Percentiles rank a stretch among this genome's conserved stretches.
phyloP scores from a whole-genome alignment of 257 asterid species.

The Solanum chiquidenum region DNA sequence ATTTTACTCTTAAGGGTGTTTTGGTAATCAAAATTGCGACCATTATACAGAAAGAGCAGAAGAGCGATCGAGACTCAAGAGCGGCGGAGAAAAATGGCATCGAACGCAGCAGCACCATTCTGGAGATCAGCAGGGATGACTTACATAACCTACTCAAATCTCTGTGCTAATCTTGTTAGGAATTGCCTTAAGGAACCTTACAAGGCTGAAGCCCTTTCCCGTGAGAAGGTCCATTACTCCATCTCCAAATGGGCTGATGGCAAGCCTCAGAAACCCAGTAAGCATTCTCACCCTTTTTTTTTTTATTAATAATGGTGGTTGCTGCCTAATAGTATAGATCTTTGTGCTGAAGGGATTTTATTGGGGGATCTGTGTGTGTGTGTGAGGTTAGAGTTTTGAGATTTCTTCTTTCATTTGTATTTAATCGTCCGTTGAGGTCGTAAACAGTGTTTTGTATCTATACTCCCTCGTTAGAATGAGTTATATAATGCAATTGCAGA shows the following conservation, averaged over 20 bases:
- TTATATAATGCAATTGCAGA: background rate
- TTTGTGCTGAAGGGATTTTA: background rate
- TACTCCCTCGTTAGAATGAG: background rate
- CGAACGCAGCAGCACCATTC: conserved; percentile 50
- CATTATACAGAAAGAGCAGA: background rate
- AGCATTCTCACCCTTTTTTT: no score
- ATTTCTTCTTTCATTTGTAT: background rate
- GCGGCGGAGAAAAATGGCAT: conserved; percentile 31
- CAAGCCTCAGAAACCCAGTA: conserved; percentile 8
- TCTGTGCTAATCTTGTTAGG: conserved; percentile 78
- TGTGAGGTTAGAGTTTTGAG: background rate
- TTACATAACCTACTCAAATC: conserved; percentile 71
- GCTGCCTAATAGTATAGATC: background rate
- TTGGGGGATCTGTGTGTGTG: background rate
- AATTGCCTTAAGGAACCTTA: conserved; percentile 14
- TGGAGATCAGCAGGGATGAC: conserved; percentile 74
- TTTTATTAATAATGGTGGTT: background rate
- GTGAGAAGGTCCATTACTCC: conserved; percentile 8
- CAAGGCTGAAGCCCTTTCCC: background rate
- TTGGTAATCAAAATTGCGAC: background rate
- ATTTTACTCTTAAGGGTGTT: background rate
- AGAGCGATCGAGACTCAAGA: background rate
- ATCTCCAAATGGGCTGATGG: background rate
- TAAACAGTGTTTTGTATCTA: background rate
- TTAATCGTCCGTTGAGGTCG: background rate